Percentiles rank a stretch among this genome's conserved stretches.
Conservation (phyloP, 1,284 basidiomycete species). For the Trametes hirsuta region DNA sequence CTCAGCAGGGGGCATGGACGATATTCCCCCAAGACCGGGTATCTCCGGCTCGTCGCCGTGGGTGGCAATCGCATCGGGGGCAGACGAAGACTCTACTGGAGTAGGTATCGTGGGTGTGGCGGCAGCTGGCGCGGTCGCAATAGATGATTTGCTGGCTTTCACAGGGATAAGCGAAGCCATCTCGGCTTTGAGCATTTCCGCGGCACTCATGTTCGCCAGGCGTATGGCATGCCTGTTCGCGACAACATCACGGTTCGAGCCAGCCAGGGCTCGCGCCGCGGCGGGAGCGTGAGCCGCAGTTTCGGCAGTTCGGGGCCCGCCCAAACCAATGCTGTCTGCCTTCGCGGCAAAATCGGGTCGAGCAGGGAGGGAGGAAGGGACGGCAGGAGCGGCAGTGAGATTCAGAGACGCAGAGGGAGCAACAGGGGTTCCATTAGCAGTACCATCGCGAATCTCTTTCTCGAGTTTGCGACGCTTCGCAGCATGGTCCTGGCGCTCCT, state of each 20-base stretch:
- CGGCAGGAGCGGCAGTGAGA: slow-evolving; percentile 49
- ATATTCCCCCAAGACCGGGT: slow-evolving; percentile 36
- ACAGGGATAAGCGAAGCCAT: slow-evolving; percentile 70
- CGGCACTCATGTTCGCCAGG: slow-evolving; percentile 96
- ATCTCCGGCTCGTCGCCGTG: slow-evolving; percentile 30
- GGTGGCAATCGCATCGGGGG: slow-evolving; percentile 9
- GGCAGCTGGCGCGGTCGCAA: slow-evolving; percentile 30
- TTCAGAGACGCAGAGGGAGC: slow-evolving; percentile 60
- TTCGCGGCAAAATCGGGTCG: slow-evolving; percentile 70
- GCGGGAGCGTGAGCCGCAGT: slow-evolving; percentile 58
- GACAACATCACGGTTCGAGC: slow-evolving; percentile 86
- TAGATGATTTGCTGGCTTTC: slow-evolving; percentile 48
- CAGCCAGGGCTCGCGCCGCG: slow-evolving; percentile 70
- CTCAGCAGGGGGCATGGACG: slow-evolving; percentile 16
- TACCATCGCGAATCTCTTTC: slow-evolving; percentile 46
- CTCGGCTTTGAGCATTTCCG: slow-evolving; percentile 92
- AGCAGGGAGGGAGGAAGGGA: slow-evolving; percentile 54
- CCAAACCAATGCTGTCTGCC: slow-evolving; percentile 75
- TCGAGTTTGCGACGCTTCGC: slow-evolving; percentile 88
- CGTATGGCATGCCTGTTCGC: slow-evolving; percentile 88
- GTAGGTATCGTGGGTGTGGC: slow-evolving; percentile 26
- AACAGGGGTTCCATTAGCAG: slow-evolving; percentile 44
- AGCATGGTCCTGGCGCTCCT: slow-evolving; percentile 91
- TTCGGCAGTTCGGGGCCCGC: slow-evolving; percentile 57
- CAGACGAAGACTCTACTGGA: slow-evolving; percentile 18